Base-by-base conservation (phyloP, 176 grass and related monocot genomes). In the Leersia perrieri region DNA sequence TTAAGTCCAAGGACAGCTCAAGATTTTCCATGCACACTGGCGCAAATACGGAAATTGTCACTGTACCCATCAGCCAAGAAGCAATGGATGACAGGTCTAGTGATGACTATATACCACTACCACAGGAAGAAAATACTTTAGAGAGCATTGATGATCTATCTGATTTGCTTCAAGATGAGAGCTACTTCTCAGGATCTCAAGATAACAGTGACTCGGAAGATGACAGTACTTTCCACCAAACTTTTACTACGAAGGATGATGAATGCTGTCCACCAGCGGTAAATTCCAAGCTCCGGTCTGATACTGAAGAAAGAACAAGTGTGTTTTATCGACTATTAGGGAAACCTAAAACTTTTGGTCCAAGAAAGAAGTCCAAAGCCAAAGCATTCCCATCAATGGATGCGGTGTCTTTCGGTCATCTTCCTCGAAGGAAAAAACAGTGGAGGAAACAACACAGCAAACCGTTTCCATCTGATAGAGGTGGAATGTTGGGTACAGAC, bases 51-150 rank as follows among this genome's bases (percentile, higher is more conserved):
- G 39, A 55, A 34, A 67, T 20, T 72, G 7, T 71, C 41, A 51
- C 70, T 23, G 3, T 70, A 63, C 33, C 74, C 51, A 29, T 76
- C 28, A 80, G 73, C 39, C 55, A 91, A 76, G 76, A 87, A 84
- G 42, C 8, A 53, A 35, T 70, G 15, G 58, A 80, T 75, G 75
- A 80, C n/a, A 61, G 63, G 74, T 84, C 28, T 76, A 80, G 55
- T 77, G 70, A 79, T 87, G 89, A 91, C 60, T 91, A 71, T 72
- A 84, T 87, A 75, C 84, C 84, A 64, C 76, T 91, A 23, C 34
- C 72, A 9, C 65, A 68, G 18, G 81, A 88, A 7, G 69, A 83
- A 68, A 41, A 79, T 79, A 25, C 27, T 58, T 64, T 82, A 60
- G 44, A 86, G 11, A 16, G 71, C 83, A 49, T 91, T 68, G 81